Conservation (phyloP, 257 asterid species). For the Salvia rosmarinus region DNA sequence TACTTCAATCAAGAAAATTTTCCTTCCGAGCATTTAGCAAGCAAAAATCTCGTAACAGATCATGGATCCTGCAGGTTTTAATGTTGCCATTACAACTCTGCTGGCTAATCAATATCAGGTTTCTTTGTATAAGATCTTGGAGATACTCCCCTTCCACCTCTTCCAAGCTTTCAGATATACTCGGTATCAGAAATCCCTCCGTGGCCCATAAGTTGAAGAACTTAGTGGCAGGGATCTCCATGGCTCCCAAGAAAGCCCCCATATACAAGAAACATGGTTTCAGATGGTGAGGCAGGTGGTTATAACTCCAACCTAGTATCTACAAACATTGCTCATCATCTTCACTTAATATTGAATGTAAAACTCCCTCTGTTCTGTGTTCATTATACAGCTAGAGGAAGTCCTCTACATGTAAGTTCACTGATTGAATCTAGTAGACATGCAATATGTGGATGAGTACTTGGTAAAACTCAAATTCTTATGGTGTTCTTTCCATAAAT, state of each 20-base stretch:
- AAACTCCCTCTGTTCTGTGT: neutral
- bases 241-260: neutral
- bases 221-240: neutral
- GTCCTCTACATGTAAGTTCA: too few species aligned
- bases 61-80: neutral
- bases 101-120: neutral
- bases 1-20: too few species aligned
- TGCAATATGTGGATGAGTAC: too few species aligned
- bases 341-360: neutral
- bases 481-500: too few species aligned
- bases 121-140: neutral
- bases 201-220: neutral
- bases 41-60: neutral
- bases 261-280: slow-evolving; percentile 28
- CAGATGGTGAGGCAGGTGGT: slow-evolving; percentile 27
- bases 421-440: too few species aligned
- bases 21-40: neutral
- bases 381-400: neutral
- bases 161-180: neutral
- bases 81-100: neutral
- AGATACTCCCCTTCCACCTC: neutral
- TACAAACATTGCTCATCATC: neutral
- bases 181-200: neutral
- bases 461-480: too few species aligned
- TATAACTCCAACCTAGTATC: slow-evolving; percentile 30